Base-by-base conservation (phyloP, 2,329 filamentous ascomycete species). In the Pleurostoma richardsiae region DNA sequence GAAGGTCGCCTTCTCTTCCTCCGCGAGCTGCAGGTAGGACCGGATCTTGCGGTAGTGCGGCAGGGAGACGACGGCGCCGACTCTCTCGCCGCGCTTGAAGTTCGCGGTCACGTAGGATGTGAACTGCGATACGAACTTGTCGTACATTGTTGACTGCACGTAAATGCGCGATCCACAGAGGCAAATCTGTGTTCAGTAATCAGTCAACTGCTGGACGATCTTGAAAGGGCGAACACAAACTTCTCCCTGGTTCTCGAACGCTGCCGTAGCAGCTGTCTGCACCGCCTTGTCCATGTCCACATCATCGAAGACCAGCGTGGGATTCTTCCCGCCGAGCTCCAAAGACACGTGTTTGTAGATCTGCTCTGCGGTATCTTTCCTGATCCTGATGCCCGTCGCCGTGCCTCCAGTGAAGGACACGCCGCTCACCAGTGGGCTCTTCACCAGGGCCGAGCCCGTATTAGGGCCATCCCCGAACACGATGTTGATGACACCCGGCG, bases 211-310 rank as follows among this genome's bases (percentile, higher is more conserved):
- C n/a, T n/a, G n/a, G n/a, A n/a, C n/a, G n/a, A n/a, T n/a, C n/a
- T n/a, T n/a, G n/a, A n/a, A n/a, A n/a, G n/a, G n/a, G n/a, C n/a
- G n/a, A n/a, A n/a, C n/a, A n/a, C 43, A 10, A 43, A 54, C 53
- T 44, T 65, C 60, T 40, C 63, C 62, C 42, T 64, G 59, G 43
- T 65, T 66, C 40, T 64, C 60, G 41, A 65, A 65, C 0, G 58
- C 56, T 0, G 57, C 59, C 36, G 46, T 54, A 10, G 58, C 59
- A 1, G 59, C 59, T 6, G 56, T 53, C 52, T 82, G 79, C 42
- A 85, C 76, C 6, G 76, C 73, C 54, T 74, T 72, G n/a, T 76
- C 72, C 27, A 76, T 52, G 43, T 75, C 70, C 6, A 74, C 73
- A 52, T 79, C 76, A 5, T 71, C 69, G 50, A 79, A 79, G 8